A percentile compares a stretch with the other conserved stretches of the same genome.
Conservation (phyloP, 257 asterid species). For the Eustoma russellianum region DNA sequence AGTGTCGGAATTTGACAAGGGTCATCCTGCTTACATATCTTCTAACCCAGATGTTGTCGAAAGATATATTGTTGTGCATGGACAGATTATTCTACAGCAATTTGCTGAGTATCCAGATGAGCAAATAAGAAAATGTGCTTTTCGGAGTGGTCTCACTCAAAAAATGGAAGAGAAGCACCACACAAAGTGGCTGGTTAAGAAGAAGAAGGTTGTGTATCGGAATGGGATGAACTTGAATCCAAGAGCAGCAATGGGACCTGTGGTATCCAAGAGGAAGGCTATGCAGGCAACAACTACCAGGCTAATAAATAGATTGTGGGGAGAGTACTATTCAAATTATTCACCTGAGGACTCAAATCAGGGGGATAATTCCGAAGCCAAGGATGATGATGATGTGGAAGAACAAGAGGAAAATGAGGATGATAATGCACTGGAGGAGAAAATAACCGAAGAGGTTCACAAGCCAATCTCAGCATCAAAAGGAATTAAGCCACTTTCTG, state of each 20-base stretch:
- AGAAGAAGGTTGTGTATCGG: constrained; percentile 59
- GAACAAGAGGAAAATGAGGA: constrained; percentile 77
- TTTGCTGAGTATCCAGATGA: constrained; percentile 81
- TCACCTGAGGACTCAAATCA: constrained; percentile 49
- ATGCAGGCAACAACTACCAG: constrained; percentile 96
- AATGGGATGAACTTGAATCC: constrained; percentile 59
- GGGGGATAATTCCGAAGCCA: constrained; percentile 37
- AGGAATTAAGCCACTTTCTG: constrained; percentile 34
- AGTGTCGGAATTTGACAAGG: constrained; percentile 46
- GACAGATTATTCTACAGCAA: constrained; percentile 89
- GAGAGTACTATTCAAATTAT: constrained; percentile 77
- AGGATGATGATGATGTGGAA: constrained; percentile 55
- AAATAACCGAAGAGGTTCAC: constrained; percentile 26
- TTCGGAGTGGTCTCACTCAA: constrained; percentile 54
- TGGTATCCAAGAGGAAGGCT: constrained; percentile 68
- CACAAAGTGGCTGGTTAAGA: constrained; percentile 87
- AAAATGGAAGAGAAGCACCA: constrained; percentile 97
- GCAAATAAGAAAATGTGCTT: constrained; percentile 57
- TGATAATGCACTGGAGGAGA: constrained; percentile 43
- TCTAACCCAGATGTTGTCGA: constrained; percentile 56
- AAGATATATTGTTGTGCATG: constrained; percentile 85
- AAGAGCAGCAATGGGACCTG: constrained; percentile 68
- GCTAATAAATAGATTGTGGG: constrained; percentile 87
- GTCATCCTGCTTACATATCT: constrained; percentile 65
- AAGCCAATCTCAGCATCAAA: constrained; percentile 21